Base-by-base conservation (phyloP, 2,329 filamentous ascomycete species). In the Cladosporium sp. region DNA sequence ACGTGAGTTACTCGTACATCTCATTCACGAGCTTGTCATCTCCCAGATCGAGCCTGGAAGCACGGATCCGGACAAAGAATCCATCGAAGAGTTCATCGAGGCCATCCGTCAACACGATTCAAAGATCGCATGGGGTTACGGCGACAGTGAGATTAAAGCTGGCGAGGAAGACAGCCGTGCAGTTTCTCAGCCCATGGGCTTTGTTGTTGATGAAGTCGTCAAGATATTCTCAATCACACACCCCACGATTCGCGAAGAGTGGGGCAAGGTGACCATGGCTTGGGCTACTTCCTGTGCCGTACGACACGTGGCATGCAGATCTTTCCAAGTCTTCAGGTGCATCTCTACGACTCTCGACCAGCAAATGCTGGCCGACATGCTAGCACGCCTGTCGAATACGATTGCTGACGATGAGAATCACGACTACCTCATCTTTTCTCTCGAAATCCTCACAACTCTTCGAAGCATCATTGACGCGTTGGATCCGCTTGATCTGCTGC, bases 251-350 rank as follows among this genome's bases (percentile, higher is more conserved):
- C 92, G 93, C 72, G 92, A 96, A 71, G 87, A 94, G 62, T 98
- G 94, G 94, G 92, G 91, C 8, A 91, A 92, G 69, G 85, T 96
- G 35, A 94, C 94, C 0, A 81, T 99, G 68, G 93, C 90, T 12
- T 99, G 95, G 95, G 96, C 95, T 11, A 98, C 95, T 0, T 97
- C 93, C 3, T 99, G 96, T 75, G 92, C 95, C 0, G 96, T 99
- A 5, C 85, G 94, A 58, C 95, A 99, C 80, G 83, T 99, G 61
- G 95, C 95, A 1, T 99, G 96, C 75, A 89, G 95, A 31, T 99
- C 96, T 0, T 98, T 99, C 79, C 96, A 99, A 75, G 90, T 99
- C 12, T 99, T 97, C 80, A 87, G 95, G 35, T 98, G 94, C 75
- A 93, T 98, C 64, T 86, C 96, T 31, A 96, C 92, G 18, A 92